Conservation (phyloP, 2,329 filamentous ascomycete species). For the Aspergillus awamori region DNA sequence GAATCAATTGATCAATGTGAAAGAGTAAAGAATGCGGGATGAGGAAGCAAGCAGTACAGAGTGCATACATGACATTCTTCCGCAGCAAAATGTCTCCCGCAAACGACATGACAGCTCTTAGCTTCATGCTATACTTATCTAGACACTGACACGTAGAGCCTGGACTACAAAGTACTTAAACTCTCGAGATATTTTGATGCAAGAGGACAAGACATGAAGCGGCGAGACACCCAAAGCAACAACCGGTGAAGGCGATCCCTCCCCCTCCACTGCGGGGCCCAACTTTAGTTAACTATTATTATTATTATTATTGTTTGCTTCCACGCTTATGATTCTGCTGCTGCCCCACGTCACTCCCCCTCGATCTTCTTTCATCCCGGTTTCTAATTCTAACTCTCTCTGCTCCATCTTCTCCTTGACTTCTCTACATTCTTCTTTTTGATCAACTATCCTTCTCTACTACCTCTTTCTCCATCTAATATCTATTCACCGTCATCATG, state of each 20-base stretch:
- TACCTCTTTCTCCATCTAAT: background rate
- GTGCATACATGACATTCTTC: too few relatives aligned
- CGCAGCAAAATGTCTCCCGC: too few relatives aligned
- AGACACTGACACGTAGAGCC: too few relatives aligned
- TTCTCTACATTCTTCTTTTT: slow-evolving; percentile 1
- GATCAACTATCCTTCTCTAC: background rate
- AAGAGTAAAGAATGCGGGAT: too few relatives aligned
- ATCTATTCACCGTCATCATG: slow-evolving; percentile 51
- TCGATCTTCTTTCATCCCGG: slow-evolving; percentile 4
- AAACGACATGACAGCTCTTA: too few relatives aligned
- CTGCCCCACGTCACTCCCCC: slow-evolving; percentile 12
- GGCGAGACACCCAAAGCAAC: slow-evolving; percentile 11
- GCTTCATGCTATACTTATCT: too few relatives aligned
- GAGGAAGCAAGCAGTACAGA: too few relatives aligned
- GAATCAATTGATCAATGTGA: background rate
- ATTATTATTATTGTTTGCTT: background rate
- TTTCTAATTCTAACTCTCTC: background rate
- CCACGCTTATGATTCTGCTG: background rate
- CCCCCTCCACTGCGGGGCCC: slow-evolving; percentile 7
- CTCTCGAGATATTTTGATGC: background rate
- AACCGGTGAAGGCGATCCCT: slow-evolving; percentile 13
- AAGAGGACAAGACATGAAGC: background rate
- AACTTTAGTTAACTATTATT: background rate
- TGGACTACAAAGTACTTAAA: too few relatives aligned
- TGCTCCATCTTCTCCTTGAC: slow-evolving; percentile 3